phyloP scores from a whole-genome alignment of 176 grass and related monocot species.

The Raddia distichophylla region DNA sequence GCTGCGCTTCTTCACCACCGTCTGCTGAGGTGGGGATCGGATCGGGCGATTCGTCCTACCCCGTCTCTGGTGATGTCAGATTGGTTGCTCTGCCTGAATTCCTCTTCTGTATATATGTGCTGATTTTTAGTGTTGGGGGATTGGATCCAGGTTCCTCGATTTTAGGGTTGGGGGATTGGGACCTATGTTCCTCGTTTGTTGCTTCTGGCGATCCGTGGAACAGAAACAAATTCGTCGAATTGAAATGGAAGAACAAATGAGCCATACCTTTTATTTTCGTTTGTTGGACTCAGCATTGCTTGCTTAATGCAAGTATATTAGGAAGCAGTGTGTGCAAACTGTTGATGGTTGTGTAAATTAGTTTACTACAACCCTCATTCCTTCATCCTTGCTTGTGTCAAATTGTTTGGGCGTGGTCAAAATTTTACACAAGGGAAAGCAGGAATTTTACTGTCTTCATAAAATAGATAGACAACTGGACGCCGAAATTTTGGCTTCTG shows the following conservation, averaged over 20 bases:
- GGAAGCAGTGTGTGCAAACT: neutral
- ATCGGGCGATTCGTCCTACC: neutral
- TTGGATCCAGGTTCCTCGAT: neutral
- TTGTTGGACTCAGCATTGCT: slow-evolving; percentile 17
- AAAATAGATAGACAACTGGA: neutral
- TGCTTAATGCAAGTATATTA: slow-evolving; percentile 7
- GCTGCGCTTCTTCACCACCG: slow-evolving; percentile 40
- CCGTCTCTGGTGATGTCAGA: neutral
- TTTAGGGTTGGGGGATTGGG: slow-evolving; percentile 5
- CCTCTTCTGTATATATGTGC: slow-evolving; percentile 38
- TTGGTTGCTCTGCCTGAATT: neutral
- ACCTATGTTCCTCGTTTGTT: neutral
- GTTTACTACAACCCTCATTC: neutral
- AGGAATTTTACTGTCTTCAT: neutral
- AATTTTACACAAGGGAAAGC: neutral
- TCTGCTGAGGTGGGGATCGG: slow-evolving; percentile 38
- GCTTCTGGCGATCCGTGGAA: neutral
- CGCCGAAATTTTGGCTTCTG: neutral
- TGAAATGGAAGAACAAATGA: slow-evolving; percentile 26
- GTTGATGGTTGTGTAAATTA: slow-evolving; percentile 31
- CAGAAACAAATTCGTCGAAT: slow-evolving; percentile 46
- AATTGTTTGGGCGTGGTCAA: neutral
- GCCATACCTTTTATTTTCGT: neutral
- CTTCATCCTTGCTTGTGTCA: neutral
- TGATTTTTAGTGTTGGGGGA: too few species aligned